Conservation (phyloP, 371 early-diverging fungal genomes). For the Circinella umbellata region DNA sequence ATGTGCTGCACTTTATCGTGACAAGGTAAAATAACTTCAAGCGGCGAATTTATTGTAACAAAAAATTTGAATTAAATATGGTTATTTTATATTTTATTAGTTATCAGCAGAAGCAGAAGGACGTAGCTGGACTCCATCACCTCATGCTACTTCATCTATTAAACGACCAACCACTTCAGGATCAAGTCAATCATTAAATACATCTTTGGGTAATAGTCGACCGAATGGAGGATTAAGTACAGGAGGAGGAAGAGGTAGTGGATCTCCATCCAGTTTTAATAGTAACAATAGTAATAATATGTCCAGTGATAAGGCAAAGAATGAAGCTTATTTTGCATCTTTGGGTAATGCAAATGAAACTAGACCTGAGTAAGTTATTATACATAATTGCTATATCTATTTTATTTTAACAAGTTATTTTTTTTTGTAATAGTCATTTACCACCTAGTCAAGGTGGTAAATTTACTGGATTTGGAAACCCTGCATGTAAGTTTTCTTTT, state of each 20-base stretch:
- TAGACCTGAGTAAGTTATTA: conserved; percentile 55
- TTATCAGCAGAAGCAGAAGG: conserved; percentile 80
- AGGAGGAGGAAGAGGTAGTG: background rate
- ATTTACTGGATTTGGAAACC: conserved; percentile 89
- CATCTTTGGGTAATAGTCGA: conserved; percentile 19
- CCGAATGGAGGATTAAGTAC: conserved; percentile 16
- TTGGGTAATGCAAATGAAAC: conserved; percentile 63
- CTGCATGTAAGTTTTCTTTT: conserved; percentile 47
- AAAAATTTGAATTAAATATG: too few relatives aligned
- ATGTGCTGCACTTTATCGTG: conserved; percentile 88
- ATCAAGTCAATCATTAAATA: conserved; percentile 35
- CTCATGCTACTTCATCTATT: conserved; percentile 25
- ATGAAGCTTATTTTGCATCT: conserved; percentile 75
- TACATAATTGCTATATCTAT: too few relatives aligned
- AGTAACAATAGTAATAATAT: conserved; percentile 14
- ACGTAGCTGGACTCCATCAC: conserved; percentile 67
- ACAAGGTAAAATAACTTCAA: conserved; percentile 65
- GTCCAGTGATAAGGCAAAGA: conserved; percentile 56
- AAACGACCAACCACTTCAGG: conserved; percentile 26
- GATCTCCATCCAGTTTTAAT: conserved; percentile 21
- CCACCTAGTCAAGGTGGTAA: conserved; percentile 95
- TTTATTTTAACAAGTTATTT: conserved; percentile 14
- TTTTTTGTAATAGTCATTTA: conserved; percentile 48
- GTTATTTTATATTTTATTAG: conserved; percentile 26
- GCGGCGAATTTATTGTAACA: background rate